Evolutionary conservation across 192 early-diverging fungal genomes (phyloP), one percentile per base, ranked within the genome.

Genomic region (Rhizophlyctis rosea): DNA sequence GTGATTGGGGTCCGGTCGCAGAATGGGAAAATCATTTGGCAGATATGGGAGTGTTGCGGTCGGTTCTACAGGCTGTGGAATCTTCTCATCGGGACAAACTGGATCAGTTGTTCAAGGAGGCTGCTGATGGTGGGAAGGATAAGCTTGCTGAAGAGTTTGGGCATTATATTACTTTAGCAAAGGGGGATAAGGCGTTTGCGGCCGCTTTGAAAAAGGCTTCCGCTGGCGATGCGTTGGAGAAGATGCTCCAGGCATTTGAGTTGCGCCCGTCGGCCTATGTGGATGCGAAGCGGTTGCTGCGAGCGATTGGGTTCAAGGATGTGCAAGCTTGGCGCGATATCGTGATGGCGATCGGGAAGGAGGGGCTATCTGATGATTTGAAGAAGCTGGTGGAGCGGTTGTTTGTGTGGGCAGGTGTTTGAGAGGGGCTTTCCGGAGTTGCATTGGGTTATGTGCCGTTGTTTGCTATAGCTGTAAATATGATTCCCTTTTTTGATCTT

Each of bases 1-100:
- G 51, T 24, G 23, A 24, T 53, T 53, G 51, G 9, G 51, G 51
- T 7, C 11, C 51, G 7, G 51, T 14, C 9, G 23, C 51, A 11
- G 11, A 24, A 7, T 24, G 51, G 51, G 51, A 53, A 24, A 53
- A 53, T 53, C 23, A 25, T 24, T 53, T 53, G 51, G 23, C 23
- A 28, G 51, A 53, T 53, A 13, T 53, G 51, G 51, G 23, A 7
- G 51, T 24, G 9, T 24, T 53, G 51, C 9, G 23, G 23, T 7
- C 51, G 9, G 23, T 53, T 14, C 28, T 53, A n/a, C n/a, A n/a
- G n/a, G n/a, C n/a, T n/a, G n/a, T n/a, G n/a, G n/a, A n/a, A n/a
- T n/a, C n/a, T n/a, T n/a, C n/a, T n/a, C n/a, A n/a, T n/a, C n/a
- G n/a, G 39, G 39, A 7, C 7, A 44, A 44, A 44, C 18, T 44